Base-by-base conservation (phyloP, 2,329 filamentous ascomycete species). In the Fusarium caatingaense region DNA sequence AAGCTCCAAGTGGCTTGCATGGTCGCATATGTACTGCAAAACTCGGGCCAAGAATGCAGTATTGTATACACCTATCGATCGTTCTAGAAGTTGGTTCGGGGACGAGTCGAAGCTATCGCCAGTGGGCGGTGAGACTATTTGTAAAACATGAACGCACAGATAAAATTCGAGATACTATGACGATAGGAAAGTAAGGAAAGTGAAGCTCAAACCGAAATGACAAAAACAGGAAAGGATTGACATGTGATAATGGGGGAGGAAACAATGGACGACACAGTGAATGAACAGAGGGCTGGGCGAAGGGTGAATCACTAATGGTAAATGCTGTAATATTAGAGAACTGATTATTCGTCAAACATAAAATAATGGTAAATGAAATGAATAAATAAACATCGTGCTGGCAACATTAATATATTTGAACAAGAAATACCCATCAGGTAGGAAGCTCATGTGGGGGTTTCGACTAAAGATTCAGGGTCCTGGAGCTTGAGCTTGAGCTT, bases 401-500 rank as follows among this genome's bases (percentile, higher is more conserved):
- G 23, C 10, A 40, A 27, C 11, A 51, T 21, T 11, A 5, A 28
- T 21, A 20, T n/a, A 53, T 27, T 20, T 44, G 41, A 23, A 11
- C 23, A 8, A 16, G 21, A 16, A 16, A 44, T 44, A 18, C 13
- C 41, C 21, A 18, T 44, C 20, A 16, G 20, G 10, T 2, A 44
- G n/a, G 45, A 51, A 69, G 57, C 67, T 69, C 57, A 63, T 64
- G 67, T 71, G 67, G 67, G 51, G 57, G 63, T 18, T 47, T 42
- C 49, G 27, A 42, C 23, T 56, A 21, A 37, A 50, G 53, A 47
- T 71, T 50, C 47, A 70, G 63, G 67, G 63, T 71, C 55, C 58
- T 64, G 42, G 66, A 70, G 45, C 66, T 57, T 40, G 44, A 54
- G 27, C 23, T 55, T 55, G 54, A 55, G 57, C 41, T 63, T 56